Evolutionary conservation across 2,329 filamentous ascomycete genomes (phyloP), one percentile per base, ranked within the genome.

Genomic region (Botrytis hyacinthi): DNA sequence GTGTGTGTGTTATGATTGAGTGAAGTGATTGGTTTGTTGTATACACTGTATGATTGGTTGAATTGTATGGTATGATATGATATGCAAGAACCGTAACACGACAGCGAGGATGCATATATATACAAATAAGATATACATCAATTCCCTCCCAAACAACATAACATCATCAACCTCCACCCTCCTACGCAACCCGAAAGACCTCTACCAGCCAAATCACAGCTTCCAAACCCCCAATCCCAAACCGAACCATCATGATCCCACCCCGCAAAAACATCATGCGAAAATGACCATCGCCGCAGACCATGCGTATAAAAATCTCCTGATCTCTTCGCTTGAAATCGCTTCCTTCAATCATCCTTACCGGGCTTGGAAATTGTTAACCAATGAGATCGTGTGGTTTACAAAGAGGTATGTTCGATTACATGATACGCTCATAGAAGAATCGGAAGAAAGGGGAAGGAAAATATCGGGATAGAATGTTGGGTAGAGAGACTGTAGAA

Each of bases 241-340:
- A 57, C 26, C 65, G 65, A 14, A 57, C 65, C 65, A 68, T 22
- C 16, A 57, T 68, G 35, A 51, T 42, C 65, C 54, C 48, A 68
- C 9, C 2, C 10, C 40, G n/a, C 35, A 14, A 42, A 18, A 42
- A 57, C 4, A 68, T 68, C 65, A 57, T 68, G 40, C 65, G 18
- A 42, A 68, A 32, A 40, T 32, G 0, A 12, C 26, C 8, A 20
- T 26, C 3, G 0, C 0, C 4, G 1, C 18, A 48, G 20, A 48
- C 46, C 46, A 48, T 7, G 46, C 4, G 46, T 42, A 20, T 14
- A 29, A 57, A 57, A 4, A 42, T 68, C 65, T 68, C 65, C 65
- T 68, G 48, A 68, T 68, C n/a, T 29, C 37, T n/a, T 54, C 46
- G 46, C 46, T 54, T 68, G 65, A 14, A n/a, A 68, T 54, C 48